Conservation (phyloP, 2,329 filamentous ascomycete genomes). For the Colletotrichum lentis region DNA sequence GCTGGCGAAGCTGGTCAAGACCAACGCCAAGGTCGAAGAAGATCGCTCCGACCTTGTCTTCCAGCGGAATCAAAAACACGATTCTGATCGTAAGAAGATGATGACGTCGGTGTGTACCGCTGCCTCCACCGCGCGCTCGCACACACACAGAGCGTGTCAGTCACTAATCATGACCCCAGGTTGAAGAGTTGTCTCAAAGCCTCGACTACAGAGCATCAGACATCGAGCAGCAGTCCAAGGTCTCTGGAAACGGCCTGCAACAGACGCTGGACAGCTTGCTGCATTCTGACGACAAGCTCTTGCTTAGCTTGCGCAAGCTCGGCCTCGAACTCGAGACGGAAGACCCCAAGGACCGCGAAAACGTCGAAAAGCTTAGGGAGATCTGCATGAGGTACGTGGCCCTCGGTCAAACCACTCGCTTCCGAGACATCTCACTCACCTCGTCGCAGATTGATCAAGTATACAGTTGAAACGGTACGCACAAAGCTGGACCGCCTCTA, state of each 20-base stretch:
- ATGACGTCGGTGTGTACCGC: conserved; percentile 50
- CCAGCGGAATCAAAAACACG: conserved; percentile 50
- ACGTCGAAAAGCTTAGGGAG: conserved; percentile 66
- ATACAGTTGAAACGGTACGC: conserved; percentile 63
- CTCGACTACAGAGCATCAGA: conserved; percentile 58
- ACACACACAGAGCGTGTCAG: too few relatives aligned
- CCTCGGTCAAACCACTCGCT: background rate
- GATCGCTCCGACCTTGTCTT: conserved; percentile 48
- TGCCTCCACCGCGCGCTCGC: background rate
- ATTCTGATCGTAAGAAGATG: conserved; percentile 53
- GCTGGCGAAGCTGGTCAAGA: conserved; percentile 61
- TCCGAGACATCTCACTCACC: background rate
- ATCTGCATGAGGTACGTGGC: conserved; percentile 59
- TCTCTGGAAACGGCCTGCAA: conserved; percentile 55
- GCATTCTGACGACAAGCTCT: conserved; percentile 69
- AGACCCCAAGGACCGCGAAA: conserved; percentile 60
- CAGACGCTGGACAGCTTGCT: conserved; percentile 60
- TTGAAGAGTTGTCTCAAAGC: conserved; percentile 58
- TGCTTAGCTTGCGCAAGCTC: conserved; percentile 72
- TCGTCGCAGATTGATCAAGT: conserved; percentile 61
- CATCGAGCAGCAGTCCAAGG: conserved; percentile 60
- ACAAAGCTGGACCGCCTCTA: conserved; percentile 65
- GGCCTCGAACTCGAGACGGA: conserved; percentile 66
- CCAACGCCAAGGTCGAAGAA: conserved; percentile 47
- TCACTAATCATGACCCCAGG: conserved; percentile 45